Conservation (phyloP, 768 basidiomycete species). For the Trametes cinnabarina region DNA sequence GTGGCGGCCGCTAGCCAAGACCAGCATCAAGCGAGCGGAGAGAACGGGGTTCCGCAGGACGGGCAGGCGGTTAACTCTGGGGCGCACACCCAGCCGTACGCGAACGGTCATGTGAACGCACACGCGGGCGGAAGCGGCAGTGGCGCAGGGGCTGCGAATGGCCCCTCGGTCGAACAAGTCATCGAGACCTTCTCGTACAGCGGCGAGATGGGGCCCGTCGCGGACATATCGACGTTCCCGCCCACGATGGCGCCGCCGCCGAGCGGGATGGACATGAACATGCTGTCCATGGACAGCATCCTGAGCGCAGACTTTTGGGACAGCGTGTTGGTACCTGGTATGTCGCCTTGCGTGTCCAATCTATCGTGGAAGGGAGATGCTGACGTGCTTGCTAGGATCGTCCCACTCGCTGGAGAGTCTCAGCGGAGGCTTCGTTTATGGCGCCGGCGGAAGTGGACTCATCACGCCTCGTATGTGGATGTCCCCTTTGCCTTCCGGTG, state of each 20-base stretch:
- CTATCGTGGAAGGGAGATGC: not conserved
- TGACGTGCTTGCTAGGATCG: constrained; percentile 50
- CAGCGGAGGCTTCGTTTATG: constrained; percentile 83
- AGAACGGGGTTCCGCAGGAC: constrained; percentile 7
- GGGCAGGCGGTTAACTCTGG: not conserved
- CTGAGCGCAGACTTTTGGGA: constrained; percentile 84
- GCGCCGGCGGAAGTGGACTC: constrained; percentile 77
- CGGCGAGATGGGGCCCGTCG: constrained; percentile 82
- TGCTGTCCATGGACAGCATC: constrained; percentile 81
- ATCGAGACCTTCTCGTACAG: constrained; percentile 68
- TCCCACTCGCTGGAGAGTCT: constrained; percentile 78
- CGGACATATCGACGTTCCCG: constrained; percentile 81
- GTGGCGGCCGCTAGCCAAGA: not conserved
- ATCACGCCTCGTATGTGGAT: constrained; percentile 70
- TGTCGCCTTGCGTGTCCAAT: constrained; percentile 1
- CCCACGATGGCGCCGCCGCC: constrained; percentile 74
- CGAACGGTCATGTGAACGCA: constrained; percentile 3
- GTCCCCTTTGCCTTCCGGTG: constrained; percentile 60
- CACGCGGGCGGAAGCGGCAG: constrained; percentile 1
- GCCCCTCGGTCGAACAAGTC: not conserved
- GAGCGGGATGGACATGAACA: constrained; percentile 37
- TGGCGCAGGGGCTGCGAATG: constrained; percentile 7
- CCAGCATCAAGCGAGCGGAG: constrained; percentile 2
- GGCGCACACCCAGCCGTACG: not conserved
- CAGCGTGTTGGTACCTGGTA: constrained; percentile 82